Base-by-base conservation (phyloP, 2,329 filamentous ascomycete genomes). In the Periglandula ipomoeae region DNA sequence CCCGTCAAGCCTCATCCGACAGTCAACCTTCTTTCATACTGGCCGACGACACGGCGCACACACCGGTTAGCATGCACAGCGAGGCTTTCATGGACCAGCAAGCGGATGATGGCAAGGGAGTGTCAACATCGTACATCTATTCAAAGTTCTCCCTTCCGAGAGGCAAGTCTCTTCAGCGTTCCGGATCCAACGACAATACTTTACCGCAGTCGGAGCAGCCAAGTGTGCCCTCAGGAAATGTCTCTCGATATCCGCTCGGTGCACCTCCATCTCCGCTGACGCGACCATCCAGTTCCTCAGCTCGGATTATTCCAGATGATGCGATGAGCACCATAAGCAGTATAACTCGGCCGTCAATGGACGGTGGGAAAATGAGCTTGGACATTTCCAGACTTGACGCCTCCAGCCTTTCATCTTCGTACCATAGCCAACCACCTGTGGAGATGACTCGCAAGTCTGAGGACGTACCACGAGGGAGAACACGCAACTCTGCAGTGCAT, bases 81-180 rank as follows among this genome's bases (percentile, higher is more conserved):
- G 84, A 87, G 50, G 78, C 76, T 7, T 86, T 85, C 59, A 71
- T 76, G 7, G 79, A 84, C 27, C 66, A 72, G 49, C 54, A 61
- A 45, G 27, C 64, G 39, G 78, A 78, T 6, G 66, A 78, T 5
- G 65, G 58, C 15, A 71, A 59, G 53, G 68, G 71, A 7, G 74
- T 74, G 1, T 78, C 81, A 3, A 76, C 85, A 0, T 88, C 89
- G 0, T 95, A 95, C 62, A 86, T 87, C 15, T 93, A 96, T 63
- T 84, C 89, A 7, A 94, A 87, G 52, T 95, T 89, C 60, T 72
- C 79, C 1, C 72, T 97, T 26, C 91, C 93, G 1, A 80, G 91
- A 52, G 91, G 91, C 13, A 87, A 93, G 62, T 76, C 78, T 30
- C 67, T 94, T 6, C 84, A 94, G 52, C 77, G 89, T 50, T 75